These are phyloP conservation scores for Jasminum sambac DNA, from an alignment of 257 asterid genomes.

Conservation along the genomic window DNA sequence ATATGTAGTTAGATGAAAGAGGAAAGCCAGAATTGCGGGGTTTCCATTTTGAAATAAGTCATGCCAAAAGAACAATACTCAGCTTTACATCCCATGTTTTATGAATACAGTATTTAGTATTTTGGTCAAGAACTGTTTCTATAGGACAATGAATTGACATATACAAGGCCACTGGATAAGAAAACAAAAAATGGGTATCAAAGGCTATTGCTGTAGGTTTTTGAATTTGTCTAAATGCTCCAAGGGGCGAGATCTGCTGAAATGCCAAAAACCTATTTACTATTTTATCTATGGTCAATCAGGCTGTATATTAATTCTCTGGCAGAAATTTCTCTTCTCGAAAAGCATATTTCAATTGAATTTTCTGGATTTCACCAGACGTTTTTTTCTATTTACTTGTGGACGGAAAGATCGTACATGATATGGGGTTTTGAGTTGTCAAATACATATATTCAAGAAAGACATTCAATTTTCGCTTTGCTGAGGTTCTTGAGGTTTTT, in stretches of 20 bases:
- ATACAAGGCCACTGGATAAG: not conserved
- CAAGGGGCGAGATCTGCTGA: not conserved
- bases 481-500: not conserved
- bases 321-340: not conserved
- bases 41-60: not conserved
- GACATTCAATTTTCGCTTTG: constrained; percentile 12
- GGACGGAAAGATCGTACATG: constrained; percentile 8
- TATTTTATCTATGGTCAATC: not conserved
- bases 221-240: not conserved
- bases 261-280: not conserved
- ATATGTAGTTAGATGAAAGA: not conserved
- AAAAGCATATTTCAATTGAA: not conserved
- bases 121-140: not conserved
- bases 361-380: not conserved
- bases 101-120: not conserved
- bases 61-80: not conserved
- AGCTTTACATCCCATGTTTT: not conserved
- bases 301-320: not conserved
- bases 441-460: not conserved
- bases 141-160: not conserved
- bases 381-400: not conserved
- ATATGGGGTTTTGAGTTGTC: not conserved
- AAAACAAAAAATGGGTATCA: not conserved
- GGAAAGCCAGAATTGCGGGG: not conserved
- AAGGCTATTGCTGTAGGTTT: not conserved